Evolutionary conservation across 768 basidiomycete genomes (phyloP).

Genomic region (Mycena sanguinolenta): DNA sequence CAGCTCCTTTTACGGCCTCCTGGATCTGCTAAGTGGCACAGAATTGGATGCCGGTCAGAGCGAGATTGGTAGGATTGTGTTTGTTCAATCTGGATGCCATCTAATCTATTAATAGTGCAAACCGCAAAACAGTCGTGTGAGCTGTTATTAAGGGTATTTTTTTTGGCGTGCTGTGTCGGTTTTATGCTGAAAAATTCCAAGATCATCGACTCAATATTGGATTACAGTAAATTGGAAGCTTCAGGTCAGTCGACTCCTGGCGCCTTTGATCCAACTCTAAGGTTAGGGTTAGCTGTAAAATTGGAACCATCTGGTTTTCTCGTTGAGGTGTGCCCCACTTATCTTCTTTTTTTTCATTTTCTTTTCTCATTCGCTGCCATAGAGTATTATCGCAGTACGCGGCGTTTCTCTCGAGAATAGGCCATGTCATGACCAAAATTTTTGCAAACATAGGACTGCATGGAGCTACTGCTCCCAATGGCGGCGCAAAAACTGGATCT

Average conservation of each 20-base stretch:
- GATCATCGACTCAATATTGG: constrained; percentile 86
- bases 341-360: not conserved
- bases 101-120: constrained; percentile 61
- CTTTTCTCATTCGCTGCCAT: constrained; percentile 10
- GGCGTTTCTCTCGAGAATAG: not conserved
- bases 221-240: constrained; percentile 85
- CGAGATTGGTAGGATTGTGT: constrained; percentile 67
- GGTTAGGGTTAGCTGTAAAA: constrained; percentile 66
- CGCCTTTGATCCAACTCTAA: constrained; percentile 26
- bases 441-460: constrained; percentile 66
- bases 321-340: constrained; percentile 62
- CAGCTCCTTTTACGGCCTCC: constrained; percentile 82
- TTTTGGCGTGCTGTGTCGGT: not conserved
- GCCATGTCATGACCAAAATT: not conserved
- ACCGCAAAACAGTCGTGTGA: constrained; percentile 86
- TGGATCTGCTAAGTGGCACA: constrained; percentile 81
- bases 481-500: constrained; percentile 81
- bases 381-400: constrained; percentile 77
- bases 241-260: constrained; percentile 58
- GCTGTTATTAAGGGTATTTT: constrained; percentile 71
- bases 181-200: constrained; percentile 42
- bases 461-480: constrained; percentile 82
- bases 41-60: constrained; percentile 77
- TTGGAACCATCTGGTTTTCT: constrained; percentile 75
- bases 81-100: not conserved